Conservation (phyloP, 2,329 filamentous ascomycete genomes). For the Aureobasidium pullulans region DNA sequence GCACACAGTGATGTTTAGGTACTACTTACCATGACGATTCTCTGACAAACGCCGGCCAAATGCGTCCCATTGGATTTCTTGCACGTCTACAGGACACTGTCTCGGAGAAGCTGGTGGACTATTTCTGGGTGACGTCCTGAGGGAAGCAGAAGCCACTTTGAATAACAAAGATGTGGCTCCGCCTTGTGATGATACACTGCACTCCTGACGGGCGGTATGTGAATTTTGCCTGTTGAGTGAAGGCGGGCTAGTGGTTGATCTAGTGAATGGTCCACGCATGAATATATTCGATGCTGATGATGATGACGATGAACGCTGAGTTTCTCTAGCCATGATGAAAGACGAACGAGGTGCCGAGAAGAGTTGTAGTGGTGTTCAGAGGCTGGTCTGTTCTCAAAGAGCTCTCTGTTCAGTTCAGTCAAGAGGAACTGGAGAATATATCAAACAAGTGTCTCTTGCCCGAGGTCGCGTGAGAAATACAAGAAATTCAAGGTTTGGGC, state of each 20-base stretch:
- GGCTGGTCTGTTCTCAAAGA: not conserved
- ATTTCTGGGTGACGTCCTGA: not conserved
- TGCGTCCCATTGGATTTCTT: slow-evolving; percentile 11
- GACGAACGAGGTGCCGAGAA: not conserved
- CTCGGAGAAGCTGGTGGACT: slow-evolving; percentile 12
- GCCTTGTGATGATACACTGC: not conserved
- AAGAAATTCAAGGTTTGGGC: slow-evolving; percentile 6
- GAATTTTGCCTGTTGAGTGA: slow-evolving; percentile 24
- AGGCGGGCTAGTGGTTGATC: slow-evolving; percentile 21
- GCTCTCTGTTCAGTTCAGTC: not conserved
- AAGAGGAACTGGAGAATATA: not conserved
- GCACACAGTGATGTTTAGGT: not conserved
- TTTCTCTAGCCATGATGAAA: slow-evolving; percentile 6
- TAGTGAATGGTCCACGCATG: slow-evolving; percentile 21
- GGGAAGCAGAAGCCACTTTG: slow-evolving; percentile 12
- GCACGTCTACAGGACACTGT: slow-evolving; percentile 3
- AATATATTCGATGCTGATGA: slow-evolving; percentile 6
- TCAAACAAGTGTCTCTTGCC: not conserved
- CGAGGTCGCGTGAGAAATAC: slow-evolving; percentile 6
- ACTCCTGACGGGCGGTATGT: slow-evolving; percentile 20
- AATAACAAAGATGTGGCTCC: slow-evolving; percentile 4
- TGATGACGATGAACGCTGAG: slow-evolving; percentile 10
- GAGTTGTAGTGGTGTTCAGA: not conserved
- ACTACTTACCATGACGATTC: slow-evolving; percentile 7
- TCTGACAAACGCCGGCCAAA: slow-evolving; percentile 11